A percentile compares a stretch with the other conserved stretches of the same genome.
Conservation (phyloP, 306 rosid species). For the Prosopis cineraria region DNA sequence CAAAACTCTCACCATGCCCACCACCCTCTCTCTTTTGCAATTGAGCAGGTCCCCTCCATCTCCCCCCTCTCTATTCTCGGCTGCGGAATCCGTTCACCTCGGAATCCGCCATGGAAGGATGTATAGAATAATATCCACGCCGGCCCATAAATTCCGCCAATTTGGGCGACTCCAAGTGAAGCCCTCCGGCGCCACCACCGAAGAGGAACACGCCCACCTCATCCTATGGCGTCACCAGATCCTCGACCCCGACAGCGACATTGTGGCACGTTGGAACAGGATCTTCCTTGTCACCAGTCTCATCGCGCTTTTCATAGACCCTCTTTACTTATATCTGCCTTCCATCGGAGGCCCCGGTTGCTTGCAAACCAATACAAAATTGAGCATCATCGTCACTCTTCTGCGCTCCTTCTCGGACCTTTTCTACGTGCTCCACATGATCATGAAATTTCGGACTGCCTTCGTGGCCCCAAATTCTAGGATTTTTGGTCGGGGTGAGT, state of each 20-base stretch:
- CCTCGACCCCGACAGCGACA: slow-evolving; percentile 84
- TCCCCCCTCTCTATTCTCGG: slow-evolving; percentile 1
- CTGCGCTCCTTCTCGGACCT: slow-evolving; percentile 67
- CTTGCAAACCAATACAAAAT: slow-evolving; percentile 40
- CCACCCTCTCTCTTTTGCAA: background rate
- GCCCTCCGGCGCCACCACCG: slow-evolving; percentile 22
- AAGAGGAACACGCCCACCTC: slow-evolving; percentile 49
- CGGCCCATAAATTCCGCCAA: slow-evolving; percentile 68
- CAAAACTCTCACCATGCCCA: background rate
- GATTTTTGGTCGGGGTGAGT: slow-evolving; percentile 86
- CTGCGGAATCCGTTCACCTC: slow-evolving; percentile 72
- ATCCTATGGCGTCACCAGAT: slow-evolving; percentile 80
- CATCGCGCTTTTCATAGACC: slow-evolving; percentile 75
- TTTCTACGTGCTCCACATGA: slow-evolving; percentile 72
- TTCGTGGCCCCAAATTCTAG: slow-evolving; percentile 80
- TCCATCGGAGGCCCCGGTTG: slow-evolving; percentile 73
- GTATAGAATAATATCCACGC: slow-evolving; percentile 72
- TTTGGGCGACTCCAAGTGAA: slow-evolving; percentile 44
- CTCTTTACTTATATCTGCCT: slow-evolving; percentile 82
- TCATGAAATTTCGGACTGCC: slow-evolving; percentile 83
- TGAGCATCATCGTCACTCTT: slow-evolving; percentile 53
- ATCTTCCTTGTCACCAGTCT: slow-evolving; percentile 70
- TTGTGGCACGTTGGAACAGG: slow-evolving; percentile 73
- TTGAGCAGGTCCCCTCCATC: background rate
- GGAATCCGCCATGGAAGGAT: slow-evolving; percentile 98